Base-by-base conservation (phyloP, 2,329 filamentous ascomycete species). In the Aspergillus intermedius region DNA sequence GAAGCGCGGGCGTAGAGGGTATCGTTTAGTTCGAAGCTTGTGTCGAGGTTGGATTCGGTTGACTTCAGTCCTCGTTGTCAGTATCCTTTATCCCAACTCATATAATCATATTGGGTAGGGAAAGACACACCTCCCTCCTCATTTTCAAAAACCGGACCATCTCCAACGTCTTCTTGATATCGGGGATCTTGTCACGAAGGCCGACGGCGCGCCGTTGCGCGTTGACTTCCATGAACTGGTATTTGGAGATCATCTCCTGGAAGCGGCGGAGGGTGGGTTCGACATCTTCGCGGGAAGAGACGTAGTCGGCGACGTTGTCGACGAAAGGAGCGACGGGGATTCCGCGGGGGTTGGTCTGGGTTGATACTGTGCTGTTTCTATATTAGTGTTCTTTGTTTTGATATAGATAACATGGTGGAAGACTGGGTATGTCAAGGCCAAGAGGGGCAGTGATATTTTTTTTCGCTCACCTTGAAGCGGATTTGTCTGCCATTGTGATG, bases 141-240 rank as follows among this genome's bases (percentile, higher is more conserved):
- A 88, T 75, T 73, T 89, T 86, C 53, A 98, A 67, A 62, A 97
- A 97, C 49, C 77, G 79, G 45, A 97, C 91, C 15, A 89, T 93
- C 51, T 97, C 91, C 51, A 97, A 73, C 1, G 93, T 97, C 77
- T 96, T 96, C 62, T 88, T 84, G 56, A 98, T 97, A 67, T 98
- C 93, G 0, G 93, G 93, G 57, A 98, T 90, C 76, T 97, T 98
- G 64, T 96, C 91, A 63, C 85, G 87, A 48, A 98, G 75, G 2
- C 91, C 90, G 3, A 79, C 77, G 46, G 87, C 85, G 43, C 93
- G 82, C 54, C 89, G 81, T 69, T 95, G 86, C 50, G 93, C 87
- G 70, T 95, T 97, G 66, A 86, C 77, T 74, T 97, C 90, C 93
- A 98, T 98, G 74, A 97, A 98, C 70, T 97, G 93, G 75, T 98